These are phyloP conservation scores for Epichloe bromicola DNA, from an alignment of 2,329 filamentous ascomycete genomes.

Conservation along the genomic window DNA sequence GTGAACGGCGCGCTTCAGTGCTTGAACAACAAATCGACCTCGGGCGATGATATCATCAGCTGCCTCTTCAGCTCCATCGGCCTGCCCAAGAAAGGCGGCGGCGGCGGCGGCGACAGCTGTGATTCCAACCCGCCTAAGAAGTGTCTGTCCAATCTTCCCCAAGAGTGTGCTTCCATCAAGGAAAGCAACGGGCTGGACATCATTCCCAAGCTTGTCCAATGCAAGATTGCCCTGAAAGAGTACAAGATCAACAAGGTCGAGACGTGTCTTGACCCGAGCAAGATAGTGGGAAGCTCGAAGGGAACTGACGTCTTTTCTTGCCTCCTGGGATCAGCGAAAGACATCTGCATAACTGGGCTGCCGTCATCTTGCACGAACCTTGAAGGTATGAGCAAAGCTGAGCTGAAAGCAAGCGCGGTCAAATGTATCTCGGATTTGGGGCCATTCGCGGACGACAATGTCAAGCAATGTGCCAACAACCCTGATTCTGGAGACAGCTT, in stretches of 20 bases:
- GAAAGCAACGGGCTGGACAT: constrained; percentile 2
- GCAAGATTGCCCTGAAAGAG: constrained; percentile 1
- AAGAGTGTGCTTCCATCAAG: constrained; percentile 1
- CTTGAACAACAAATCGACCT: not conserved
- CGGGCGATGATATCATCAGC: constrained; percentile 2
- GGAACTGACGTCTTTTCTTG: constrained; percentile 4
- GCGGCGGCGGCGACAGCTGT: not conserved
- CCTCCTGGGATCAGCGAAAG: not conserved
- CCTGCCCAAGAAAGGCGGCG: not conserved
- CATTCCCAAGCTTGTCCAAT: not conserved
- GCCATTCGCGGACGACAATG: not conserved
- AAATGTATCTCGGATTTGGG: constrained; percentile 6
- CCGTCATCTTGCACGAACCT: constrained; percentile 5
- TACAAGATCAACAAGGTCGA: not conserved
- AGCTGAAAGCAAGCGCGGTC: not conserved
- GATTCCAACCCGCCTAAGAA: not conserved
- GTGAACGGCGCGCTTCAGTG: not conserved
- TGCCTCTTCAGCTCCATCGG: not conserved
- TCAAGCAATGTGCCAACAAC: not conserved
- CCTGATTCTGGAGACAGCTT: not conserved
- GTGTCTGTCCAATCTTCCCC: constrained; percentile 4
- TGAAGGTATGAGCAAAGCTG: not conserved
- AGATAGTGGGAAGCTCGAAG: not conserved
- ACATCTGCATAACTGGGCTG: constrained; percentile 5
- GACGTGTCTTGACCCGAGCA: constrained; percentile 2